Conservation (phyloP, 2,329 filamentous ascomycete genomes). For the Trichoderma sp. region DNA sequence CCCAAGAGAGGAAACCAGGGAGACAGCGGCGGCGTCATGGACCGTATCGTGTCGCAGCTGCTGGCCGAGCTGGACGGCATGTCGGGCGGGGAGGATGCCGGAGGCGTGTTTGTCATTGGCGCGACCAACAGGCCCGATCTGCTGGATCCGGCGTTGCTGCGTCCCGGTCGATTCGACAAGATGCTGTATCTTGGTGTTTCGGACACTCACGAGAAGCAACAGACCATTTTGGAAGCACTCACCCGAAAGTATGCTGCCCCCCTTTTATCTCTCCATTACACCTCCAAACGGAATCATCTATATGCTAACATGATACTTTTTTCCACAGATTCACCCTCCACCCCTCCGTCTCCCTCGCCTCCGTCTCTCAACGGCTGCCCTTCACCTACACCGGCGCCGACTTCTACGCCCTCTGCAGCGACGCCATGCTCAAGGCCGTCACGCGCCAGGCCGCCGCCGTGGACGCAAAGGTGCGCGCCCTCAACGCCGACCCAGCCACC, state of each 20-base stretch:
- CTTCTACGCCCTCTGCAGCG: slow-evolving; percentile 94
- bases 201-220: slow-evolving; percentile 95
- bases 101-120: slow-evolving; percentile 94
- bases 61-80: slow-evolving; percentile 96
- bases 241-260: slow-evolving; percentile 74
- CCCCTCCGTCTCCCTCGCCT: slow-evolving; percentile 72
- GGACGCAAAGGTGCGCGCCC: slow-evolving; percentile 74
- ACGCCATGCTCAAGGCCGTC: slow-evolving; percentile 98
- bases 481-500: slow-evolving; percentile 56
- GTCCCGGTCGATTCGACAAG: slow-evolving; percentile 94
- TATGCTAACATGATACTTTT: not conserved
- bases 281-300: not conserved
- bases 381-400: slow-evolving; percentile 98
- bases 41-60: slow-evolving; percentile 92
- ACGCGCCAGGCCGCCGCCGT: slow-evolving; percentile 84
- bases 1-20: slow-evolving; percentile 97
- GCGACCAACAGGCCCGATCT: slow-evolving; percentile 94
- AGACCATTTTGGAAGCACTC: slow-evolving; percentile 89
- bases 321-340: slow-evolving; percentile 76
- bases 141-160: slow-evolving; percentile 83
- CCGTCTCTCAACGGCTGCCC: slow-evolving; percentile 75
- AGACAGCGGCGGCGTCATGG: slow-evolving; percentile 97
- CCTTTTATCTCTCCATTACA: too few relatives aligned
- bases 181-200: slow-evolving; percentile 97
- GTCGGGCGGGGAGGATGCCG: slow-evolving; percentile 85